phyloP scores from a whole-genome alignment of 176 grass and related monocot species.

The Ensete ventricosum region DNA sequence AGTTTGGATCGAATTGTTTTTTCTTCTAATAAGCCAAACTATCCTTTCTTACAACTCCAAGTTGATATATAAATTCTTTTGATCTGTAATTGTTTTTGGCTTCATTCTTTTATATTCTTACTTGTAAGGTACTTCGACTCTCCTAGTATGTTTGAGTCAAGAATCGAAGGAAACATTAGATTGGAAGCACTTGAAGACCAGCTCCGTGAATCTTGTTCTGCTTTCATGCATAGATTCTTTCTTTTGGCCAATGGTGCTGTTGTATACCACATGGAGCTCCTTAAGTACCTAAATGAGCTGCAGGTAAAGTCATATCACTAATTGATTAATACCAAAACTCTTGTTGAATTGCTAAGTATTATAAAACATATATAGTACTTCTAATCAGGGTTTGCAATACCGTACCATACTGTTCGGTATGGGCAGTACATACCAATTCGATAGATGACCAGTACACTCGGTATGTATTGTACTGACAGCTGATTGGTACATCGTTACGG shows the following conservation, averaged over 20 bases:
- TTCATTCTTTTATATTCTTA: not conserved
- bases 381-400: too few species aligned
- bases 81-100: not conserved
- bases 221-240: constrained; percentile 61
- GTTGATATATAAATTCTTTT: not conserved
- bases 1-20: not conserved
- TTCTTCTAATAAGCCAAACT: not conserved
- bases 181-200: constrained; percentile 59
- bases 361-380: not conserved
- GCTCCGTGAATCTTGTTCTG: constrained; percentile 48
- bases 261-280: constrained; percentile 50
- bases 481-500: too few species aligned
- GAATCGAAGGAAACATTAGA: constrained; percentile 39
- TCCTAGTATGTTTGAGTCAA: constrained; percentile 51
- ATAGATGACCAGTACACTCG: too few species aligned
- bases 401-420: too few species aligned
- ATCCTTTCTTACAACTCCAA: not conserved
- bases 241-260: constrained; percentile 44
- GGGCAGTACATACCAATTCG: too few species aligned
- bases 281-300: constrained; percentile 51
- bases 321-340: not conserved
- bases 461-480: too few species aligned
- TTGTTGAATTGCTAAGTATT: not conserved
- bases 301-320: constrained; percentile 29
- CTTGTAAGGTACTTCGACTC: constrained; percentile 52